Evolutionary conservation across 2,329 filamentous ascomycete genomes (phyloP), one percentile per base, ranked within the genome.

Genomic region (Trichoderma breve): DNA sequence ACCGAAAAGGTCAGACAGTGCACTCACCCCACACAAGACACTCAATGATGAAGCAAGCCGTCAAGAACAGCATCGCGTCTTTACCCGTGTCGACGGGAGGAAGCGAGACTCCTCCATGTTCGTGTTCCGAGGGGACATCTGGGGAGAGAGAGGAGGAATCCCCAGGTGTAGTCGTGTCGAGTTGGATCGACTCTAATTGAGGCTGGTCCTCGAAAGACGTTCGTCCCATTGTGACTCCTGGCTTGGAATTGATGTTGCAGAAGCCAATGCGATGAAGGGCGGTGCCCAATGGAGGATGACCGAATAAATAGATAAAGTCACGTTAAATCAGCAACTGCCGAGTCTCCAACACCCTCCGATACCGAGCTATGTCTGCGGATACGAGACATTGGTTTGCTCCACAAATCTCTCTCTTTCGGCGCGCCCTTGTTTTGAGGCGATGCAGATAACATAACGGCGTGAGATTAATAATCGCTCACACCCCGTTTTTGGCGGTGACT

Each of bases 31-130:
- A 81, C 1, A 79, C 80, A 18, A 81, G 65, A 9, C 78, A 79
- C 63, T 81, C 80, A n/a, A 80, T 72, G 28, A 77, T 75, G 64
- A 79, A 80, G 24, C 78, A 76, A 11, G 80, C 79, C 0, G 76
- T 74, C 7, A 81, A 69, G 61, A 81, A 81, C 4, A 81, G 68
- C 78, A 79, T 81, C 0, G 80, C 80, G 70, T 81, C 76, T 71
- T 78, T 81, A 2, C 80, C 80, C 0, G 77, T 72, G 55, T 81
- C 80, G 4, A 80, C 79, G 0, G 76, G 78, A 12, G 79, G 78
- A 9, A 81, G 70, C 26, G 72, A 78, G 32, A 76, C 76, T 24
- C n/a, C n/a, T 43, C 74, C 76, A 24, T 75, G 74, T 34, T 67
- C 61, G 11, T 36, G 62, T 24, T 71, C 58, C 30, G 66, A 62